Conservation (phyloP, 2,329 filamentous ascomycete species). For the Aureobasidium subglaciale region DNA sequence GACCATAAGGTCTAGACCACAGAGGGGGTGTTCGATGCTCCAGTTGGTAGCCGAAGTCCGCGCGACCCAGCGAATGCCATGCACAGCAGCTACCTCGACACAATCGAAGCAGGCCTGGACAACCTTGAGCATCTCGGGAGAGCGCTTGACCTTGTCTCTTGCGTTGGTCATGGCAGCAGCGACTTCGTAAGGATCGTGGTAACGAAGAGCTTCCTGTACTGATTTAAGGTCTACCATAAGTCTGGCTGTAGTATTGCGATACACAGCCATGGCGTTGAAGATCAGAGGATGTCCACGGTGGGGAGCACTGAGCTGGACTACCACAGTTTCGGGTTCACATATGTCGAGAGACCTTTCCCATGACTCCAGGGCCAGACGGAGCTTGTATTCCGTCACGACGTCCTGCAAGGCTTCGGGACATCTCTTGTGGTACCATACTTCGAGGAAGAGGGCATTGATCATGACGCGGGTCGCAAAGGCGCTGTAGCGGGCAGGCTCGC, state of each 20-base stretch:
- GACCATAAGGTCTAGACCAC: conserved; percentile 94
- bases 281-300: conserved; percentile 94
- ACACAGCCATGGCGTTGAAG: conserved; percentile 97
- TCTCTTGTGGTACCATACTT: conserved; percentile 98
- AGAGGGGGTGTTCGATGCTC: conserved; percentile 97
- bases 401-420: conserved; percentile 96
- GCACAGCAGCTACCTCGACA: conserved; percentile 88
- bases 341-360: conserved; percentile 95
- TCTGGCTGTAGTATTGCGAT: conserved; percentile 84
- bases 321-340: conserved; percentile 83
- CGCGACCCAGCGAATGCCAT: conserved; percentile 97
- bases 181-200: conserved; percentile 95
- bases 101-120: conserved; percentile 97
- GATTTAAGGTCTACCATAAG: conserved; percentile 93
- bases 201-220: conserved; percentile 91
- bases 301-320: conserved; percentile 84
- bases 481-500: conserved; percentile 83
- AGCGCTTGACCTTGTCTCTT: conserved; percentile 88
- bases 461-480: conserved; percentile 95
- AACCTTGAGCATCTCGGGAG: conserved; percentile 95
- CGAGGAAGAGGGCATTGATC: conserved; percentile 97
- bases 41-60: conserved; percentile 96
- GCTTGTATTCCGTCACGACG: conserved; percentile 96
- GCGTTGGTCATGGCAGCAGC: conserved; percentile 94
- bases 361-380: conserved; percentile 90